Evolutionary conservation across 1,284 basidiomycete species (phyloP).

Genomic region (Paramarasmius palmivorus): DNA sequence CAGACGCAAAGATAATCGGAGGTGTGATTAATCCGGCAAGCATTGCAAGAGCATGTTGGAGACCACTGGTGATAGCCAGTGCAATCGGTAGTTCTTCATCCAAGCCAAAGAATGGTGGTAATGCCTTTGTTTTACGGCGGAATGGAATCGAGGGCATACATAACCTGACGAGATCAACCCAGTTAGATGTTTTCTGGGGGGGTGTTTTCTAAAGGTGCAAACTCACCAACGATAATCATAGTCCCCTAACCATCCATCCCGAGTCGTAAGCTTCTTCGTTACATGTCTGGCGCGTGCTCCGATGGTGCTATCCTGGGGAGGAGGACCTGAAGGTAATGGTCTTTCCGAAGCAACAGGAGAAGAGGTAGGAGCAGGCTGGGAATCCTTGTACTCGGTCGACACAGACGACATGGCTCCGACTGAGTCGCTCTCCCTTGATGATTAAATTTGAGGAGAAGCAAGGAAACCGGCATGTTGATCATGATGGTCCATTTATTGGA

Average conservation of each 20-base stretch:
- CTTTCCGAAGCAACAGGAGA: not conserved
- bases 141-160: slow-evolving; percentile 68
- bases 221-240: slow-evolving; percentile 70
- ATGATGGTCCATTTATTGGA: too few relatives aligned
- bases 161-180: slow-evolving; percentile 38
- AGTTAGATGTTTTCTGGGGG: not conserved
- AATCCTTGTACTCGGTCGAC: not conserved
- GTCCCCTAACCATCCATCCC: slow-evolving; percentile 75
- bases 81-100: slow-evolving; percentile 69
- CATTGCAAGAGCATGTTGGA: slow-evolving; percentile 84
- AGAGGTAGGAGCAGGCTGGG: not conserved
- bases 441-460: too few relatives aligned
- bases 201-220: not conserved
- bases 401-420: not conserved
- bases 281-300: slow-evolving; percentile 5
- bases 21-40: slow-evolving; percentile 76
- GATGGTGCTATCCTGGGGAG: not conserved
- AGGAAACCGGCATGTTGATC: too few relatives aligned
- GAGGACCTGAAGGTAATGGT: too few relatives aligned
- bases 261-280: slow-evolving; percentile 38
- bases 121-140: slow-evolving; percentile 32
- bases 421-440: too few relatives aligned
- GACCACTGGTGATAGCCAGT: slow-evolving; percentile 66
- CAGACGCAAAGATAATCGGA: slow-evolving; percentile 78
- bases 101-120: slow-evolving; percentile 74